phyloP scores from a whole-genome alignment of 2,329 filamentous ascomycete genomes.

The Aspergillus udagawae region DNA sequence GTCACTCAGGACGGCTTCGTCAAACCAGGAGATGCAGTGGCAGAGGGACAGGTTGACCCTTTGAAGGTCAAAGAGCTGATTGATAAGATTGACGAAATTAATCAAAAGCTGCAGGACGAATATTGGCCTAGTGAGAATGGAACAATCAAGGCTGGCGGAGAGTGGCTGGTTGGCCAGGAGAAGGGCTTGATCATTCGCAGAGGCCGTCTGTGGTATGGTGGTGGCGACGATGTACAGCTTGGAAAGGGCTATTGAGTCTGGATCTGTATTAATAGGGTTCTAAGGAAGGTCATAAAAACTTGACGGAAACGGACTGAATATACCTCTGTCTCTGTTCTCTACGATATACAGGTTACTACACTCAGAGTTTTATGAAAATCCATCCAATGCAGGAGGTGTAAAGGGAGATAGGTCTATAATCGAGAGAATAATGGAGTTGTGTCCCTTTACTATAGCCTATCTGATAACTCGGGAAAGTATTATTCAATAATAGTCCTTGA shows the following conservation, averaged over 20 bases:
- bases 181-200: slow-evolving; percentile 69
- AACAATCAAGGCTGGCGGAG: slow-evolving; percentile 51
- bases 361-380: no score
- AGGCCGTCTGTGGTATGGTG: slow-evolving; percentile 82
- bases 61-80: slow-evolving; percentile 62
- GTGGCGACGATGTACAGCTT: slow-evolving; percentile 62
- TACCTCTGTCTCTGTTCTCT: no score
- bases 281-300: no score
- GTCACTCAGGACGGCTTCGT: slow-evolving; percentile 60
- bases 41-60: slow-evolving; percentile 34
- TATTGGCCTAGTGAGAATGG: slow-evolving; percentile 59
- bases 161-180: slow-evolving; percentile 82
- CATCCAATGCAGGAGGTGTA: no score
- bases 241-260: background rate
- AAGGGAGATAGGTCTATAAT: no score
- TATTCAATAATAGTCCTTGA: background rate
- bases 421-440: no score
- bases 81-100: slow-evolving; percentile 68
- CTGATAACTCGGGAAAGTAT: background rate
- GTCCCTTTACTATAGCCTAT: background rate
- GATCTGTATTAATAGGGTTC: background rate
- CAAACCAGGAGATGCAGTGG: slow-evolving; percentile 30
- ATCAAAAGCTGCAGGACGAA: slow-evolving; percentile 65
- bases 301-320: no score
- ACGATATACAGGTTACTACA: no score